These are phyloP conservation scores for Penicillium mononematosum DNA, from an alignment of 495 filamentous ascomycete genomes.

Conservation along the genomic window DNA sequence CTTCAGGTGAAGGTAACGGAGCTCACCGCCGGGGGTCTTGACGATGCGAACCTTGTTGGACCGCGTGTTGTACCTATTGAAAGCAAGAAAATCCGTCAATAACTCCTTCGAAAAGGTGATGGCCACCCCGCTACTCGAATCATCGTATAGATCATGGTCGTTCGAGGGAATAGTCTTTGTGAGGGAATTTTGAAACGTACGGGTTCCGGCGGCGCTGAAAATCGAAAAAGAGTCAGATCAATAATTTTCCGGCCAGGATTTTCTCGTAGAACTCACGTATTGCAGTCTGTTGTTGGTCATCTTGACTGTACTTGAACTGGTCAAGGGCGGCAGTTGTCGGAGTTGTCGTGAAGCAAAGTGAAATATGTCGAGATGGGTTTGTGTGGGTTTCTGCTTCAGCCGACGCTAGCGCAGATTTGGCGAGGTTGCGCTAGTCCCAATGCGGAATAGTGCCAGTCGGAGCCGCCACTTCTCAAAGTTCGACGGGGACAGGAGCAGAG, in stretches of 20 bases:
- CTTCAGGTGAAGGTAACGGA: constrained; percentile 97
- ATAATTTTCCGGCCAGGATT: constrained; percentile 15
- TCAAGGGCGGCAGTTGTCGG: constrained; percentile 56
- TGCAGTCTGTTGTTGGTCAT: constrained; percentile 71
- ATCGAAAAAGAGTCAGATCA: constrained; percentile 24
- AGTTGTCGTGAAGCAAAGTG: constrained; percentile 47
- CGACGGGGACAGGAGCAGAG: constrained; percentile 31
- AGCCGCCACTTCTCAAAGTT: constrained; percentile 45
- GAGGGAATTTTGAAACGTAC: constrained; percentile 58
- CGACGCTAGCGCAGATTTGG: constrained; percentile 51
- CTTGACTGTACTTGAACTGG: constrained; percentile 52
- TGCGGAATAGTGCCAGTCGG: constrained; percentile 27
- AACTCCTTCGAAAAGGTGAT: constrained; percentile 18
- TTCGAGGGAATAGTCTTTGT: constrained; percentile 17
- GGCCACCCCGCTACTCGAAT: constrained; percentile 9
- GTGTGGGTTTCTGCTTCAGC: constrained; percentile 49
- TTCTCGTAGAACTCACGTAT: constrained; percentile 58
- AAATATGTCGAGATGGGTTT: constrained; percentile 49
- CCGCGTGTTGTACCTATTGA: constrained; percentile 83
- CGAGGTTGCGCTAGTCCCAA: constrained; percentile 42
- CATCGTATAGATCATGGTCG: constrained; percentile 22
- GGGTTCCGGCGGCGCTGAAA: constrained; percentile 80
- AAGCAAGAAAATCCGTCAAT: constrained; percentile 37
- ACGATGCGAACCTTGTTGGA: constrained; percentile 95
- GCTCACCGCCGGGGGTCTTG: constrained; percentile 93